Base-by-base conservation (phyloP, 116 monocot species). In the Dioscorea cayenensis region DNA sequence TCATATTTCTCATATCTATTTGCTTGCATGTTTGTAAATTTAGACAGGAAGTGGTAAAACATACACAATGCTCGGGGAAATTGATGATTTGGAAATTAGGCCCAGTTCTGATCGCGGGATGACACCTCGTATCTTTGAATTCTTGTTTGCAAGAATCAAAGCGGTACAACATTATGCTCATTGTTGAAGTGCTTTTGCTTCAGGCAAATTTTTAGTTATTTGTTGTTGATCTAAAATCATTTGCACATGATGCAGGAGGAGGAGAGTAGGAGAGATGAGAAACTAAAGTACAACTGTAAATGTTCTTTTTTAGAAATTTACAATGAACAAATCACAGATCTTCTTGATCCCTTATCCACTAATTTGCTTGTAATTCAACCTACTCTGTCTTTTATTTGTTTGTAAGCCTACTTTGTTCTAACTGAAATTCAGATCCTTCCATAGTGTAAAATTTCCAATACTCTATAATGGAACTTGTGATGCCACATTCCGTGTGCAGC, bases 11-110 rank as follows among this genome's bases (percentile, higher is more conserved):
- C 21, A 68, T 32, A 51, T 70, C 43, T 35, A 23, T 70, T 20
- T 58, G 37, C 62, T 61, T 62, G 7, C 21, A 37, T 74, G 28
- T 20, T 72, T 64, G 28, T 65, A 27, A 66, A 52, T 79, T 50
- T 72, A 93, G 90, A 93, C 94, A 17, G 96, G 96, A 78, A 96
- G 90, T 88, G 96, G 96, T 49, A 96, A 96, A 65, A 93, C 97
- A 58, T 79, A 93, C 49, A 93, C 94, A 29, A 97, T 97, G 93
- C 91, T 93, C 75, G 91, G 94, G 36, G 97, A 97, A 55, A 86
- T 93, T 68, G 77, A 85, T 75, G 83, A 90, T 23, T 17, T 89
- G 68, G 90, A 92, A 68, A 32, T 80, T 17, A 78, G 64, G 48
- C 88, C 92, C 55, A 87, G 84, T 65, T 65, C 72, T 74, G 71